phyloP scores from a whole-genome alignment of 306 rosid species.

The Trifolium repens region DNA sequence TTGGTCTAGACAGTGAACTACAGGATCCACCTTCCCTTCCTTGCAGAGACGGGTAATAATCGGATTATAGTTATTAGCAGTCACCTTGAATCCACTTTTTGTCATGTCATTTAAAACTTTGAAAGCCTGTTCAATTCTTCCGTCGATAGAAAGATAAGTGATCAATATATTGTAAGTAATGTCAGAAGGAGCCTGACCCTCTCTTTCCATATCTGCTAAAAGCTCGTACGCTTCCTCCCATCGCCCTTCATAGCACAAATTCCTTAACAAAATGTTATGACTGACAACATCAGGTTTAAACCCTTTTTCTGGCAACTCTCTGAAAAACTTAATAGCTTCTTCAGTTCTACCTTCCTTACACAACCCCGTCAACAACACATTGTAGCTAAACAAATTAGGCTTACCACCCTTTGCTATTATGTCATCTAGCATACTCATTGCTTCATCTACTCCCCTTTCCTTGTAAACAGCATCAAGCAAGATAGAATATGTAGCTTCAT shows the following conservation, averaged over 20 bases:
- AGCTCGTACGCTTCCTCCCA: slow-evolving; percentile 88
- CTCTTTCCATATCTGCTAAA: slow-evolving; percentile 77
- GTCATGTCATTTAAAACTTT: slow-evolving; percentile 80
- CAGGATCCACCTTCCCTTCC: slow-evolving; percentile 73
- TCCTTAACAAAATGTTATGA: slow-evolving; percentile 80
- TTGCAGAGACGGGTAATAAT: slow-evolving; percentile 72
- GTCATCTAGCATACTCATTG: slow-evolving; percentile 69
- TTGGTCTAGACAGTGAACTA: slow-evolving; percentile 69
- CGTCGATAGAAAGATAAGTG: slow-evolving; percentile 75
- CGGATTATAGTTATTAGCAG: slow-evolving; percentile 84
- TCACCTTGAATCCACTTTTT: slow-evolving; percentile 62
- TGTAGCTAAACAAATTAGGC: slow-evolving; percentile 86
- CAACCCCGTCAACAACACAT: slow-evolving; percentile 82
- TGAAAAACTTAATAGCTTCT: slow-evolving; percentile 71
- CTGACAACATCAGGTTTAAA: slow-evolving; percentile 84
- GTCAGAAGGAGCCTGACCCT: slow-evolving; percentile 32
- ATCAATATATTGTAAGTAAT: slow-evolving; percentile 79
- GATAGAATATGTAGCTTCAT: slow-evolving; percentile 77
- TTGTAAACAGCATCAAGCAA: slow-evolving; percentile 86
- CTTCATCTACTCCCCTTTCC: slow-evolving; percentile 85
- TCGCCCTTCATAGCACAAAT: slow-evolving; percentile 70
- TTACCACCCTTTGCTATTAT: slow-evolving; percentile 84
- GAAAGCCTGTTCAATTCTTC: slow-evolving; percentile 77
- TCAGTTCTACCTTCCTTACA: slow-evolving; percentile 92
- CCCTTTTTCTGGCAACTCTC: slow-evolving; percentile 77